These are phyloP conservation scores for Tetrapisispora taiwanensis DNA, from an alignment of 805 yeast genomes.

Conservation along the genomic window DNA sequence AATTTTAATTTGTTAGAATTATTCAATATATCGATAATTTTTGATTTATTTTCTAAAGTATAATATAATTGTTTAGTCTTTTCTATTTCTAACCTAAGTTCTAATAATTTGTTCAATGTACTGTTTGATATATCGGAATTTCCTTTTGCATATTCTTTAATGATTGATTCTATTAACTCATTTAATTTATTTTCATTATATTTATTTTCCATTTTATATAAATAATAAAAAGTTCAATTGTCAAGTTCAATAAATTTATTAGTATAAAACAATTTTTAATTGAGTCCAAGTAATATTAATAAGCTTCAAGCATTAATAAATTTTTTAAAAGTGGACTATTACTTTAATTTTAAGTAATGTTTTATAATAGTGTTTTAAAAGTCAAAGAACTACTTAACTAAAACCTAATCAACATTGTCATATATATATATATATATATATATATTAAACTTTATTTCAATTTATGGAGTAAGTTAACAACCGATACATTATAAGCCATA, in stretches of 20 bases:
- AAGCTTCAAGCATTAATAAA: no score
- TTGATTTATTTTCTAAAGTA: constrained; percentile 50
- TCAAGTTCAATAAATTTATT: no score
- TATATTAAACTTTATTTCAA: neutral
- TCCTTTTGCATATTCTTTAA: neutral
- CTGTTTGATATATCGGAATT: constrained; percentile 35
- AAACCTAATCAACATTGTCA: no score
- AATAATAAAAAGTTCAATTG: no score
- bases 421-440: no score
- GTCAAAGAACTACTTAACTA: no score
- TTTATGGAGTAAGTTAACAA: neutral
- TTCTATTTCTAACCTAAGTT: constrained; percentile 62
- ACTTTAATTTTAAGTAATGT: no score
- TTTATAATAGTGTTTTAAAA: no score
- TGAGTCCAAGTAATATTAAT: no score
- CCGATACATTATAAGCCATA: no score
- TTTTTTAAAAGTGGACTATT: no score
- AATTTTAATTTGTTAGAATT: constrained; percentile 51
- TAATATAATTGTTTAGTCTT: constrained; percentile 72
- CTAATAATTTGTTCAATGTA: constrained; percentile 48
- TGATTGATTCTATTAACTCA: neutral
- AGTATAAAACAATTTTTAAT: no score
- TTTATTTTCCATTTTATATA: neutral
- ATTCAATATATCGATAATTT: constrained; percentile 52
- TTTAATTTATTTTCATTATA: neutral